Base-by-base conservation (phyloP, 306 rosid genomes). In the Herpetospermum pedunculosum region DNA sequence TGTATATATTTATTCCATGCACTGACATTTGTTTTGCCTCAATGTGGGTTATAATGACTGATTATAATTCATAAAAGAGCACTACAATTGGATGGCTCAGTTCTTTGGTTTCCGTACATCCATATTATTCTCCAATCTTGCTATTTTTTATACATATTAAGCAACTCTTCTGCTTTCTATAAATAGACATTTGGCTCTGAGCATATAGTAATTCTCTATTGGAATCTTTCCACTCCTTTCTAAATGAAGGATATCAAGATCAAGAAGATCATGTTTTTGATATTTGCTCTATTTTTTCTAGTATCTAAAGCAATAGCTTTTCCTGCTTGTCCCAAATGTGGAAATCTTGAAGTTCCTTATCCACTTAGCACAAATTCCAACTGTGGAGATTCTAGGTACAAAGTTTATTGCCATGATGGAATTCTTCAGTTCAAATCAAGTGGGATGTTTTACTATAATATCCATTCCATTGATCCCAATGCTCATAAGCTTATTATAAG, bases 381-480 rank as follows among this genome's bases (percentile, higher is more conserved):
- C 32, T 93, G 96, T 30, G 98, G 98, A 37, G 83, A 90, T 63
- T 54, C 85, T 5, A 86, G 83, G 48, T 90, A 93, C 83, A 85
- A 44, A 81, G 14, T 93, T 47, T 79, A 83, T 64, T 93, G 97
- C 83, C 85, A 82, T 71, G 41, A 83, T 50, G 84, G 74, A 32
- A 75, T 23, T 48, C 86, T 93, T 59, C 82, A 83, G 80, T 89
- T 93, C 86, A 54, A 83, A 71, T 90, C 98, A 74, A 84, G 84
- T 4, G 43, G 63, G 77, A 88, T 87, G 3, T 76, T 77, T 60
- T 81, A 72, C 83, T 93, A 93, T 77, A 85, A 85, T 67, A 85
- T 90, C 81, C 93, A 86, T 40, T 84, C 78, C 80, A 86, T 89
- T 48, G 76, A 90, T 47, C 79, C 82, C 9, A 73, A 18, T 53